Conservation (phyloP, 208 protist genomes). For the Tritrichomonas musculus region DNA sequence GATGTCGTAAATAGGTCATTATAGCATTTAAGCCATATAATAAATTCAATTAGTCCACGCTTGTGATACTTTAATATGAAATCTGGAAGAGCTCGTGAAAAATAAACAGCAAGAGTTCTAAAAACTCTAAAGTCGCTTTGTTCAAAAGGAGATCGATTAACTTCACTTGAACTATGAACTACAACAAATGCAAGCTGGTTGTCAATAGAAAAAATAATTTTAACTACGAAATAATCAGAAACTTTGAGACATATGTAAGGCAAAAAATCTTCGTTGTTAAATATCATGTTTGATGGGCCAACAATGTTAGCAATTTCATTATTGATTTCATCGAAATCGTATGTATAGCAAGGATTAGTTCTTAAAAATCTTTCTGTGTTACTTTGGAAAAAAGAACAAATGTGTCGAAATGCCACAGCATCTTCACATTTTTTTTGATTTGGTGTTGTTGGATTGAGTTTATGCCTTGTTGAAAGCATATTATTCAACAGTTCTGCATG, state of each 20-base stretch:
- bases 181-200: not conserved
- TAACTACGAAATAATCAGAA: not conserved
- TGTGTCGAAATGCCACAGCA: not conserved
- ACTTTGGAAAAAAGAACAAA: not conserved
- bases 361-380: not conserved
- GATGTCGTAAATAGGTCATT: not conserved
- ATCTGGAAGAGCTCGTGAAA: not conserved
- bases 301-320: not conserved
- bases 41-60: not conserved
- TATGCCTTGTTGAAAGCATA: not conserved
- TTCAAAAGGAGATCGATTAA: not conserved
- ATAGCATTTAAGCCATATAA: not conserved
- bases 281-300: not conserved
- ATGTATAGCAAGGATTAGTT: not conserved
- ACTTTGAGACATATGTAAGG: not conserved
- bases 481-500: not conserved
- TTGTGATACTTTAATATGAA: not conserved
- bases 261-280: not conserved
- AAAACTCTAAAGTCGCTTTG: constrained; percentile 25
- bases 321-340: not conserved
- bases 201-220: not conserved
- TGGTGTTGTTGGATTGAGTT: not conserved
- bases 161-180: not conserved
- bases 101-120: not conserved
- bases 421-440: constrained; percentile 12